Base-by-base conservation (phyloP, 2,329 filamentous ascomycete genomes). In the Trichoderma lentiforme region DNA sequence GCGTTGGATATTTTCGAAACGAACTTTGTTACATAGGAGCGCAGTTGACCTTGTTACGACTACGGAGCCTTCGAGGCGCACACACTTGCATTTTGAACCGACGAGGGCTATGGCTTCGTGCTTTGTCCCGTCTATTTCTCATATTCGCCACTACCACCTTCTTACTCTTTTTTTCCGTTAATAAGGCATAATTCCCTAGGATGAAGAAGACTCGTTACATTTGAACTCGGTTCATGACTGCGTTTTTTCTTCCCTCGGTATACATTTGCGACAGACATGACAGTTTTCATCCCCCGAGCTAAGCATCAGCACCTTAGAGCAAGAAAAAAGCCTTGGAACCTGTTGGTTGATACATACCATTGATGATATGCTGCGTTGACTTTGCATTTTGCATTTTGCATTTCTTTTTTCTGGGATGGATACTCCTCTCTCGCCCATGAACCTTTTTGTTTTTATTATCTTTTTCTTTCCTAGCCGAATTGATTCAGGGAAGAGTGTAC, bases 361-460 rank as follows among this genome's bases (percentile, higher is more conserved):
- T 61, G 30, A 47, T 71, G 63, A 66, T 71, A 66, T n/a, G 67
- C 67, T 71, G 61, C 71, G 36, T 65, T 72, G 58, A 43, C 56
- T 62, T 56, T 57, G 61, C 34, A 62, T 51, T 39, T 39, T 30
- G 15, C 24, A 28, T 14, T 43, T 67, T 60, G 30, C 30, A 32
- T 6, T 21, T 57, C 58, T 21, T 12, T 39, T 56, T 6, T 34
- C 24, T 12, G 8, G 24, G 43, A 28, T 15, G 68, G 34, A 26
- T 53, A n/a, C 57, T 66, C 30, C 21, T 61, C 57, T 56, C 47
- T 30, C 8, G 12, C 32, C 21, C 58, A 36, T 21, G 30, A 32
- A 18, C 4, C 6, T 32, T 28, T 39, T 18, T 47, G 24, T 43
- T 47, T 28, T 30, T 56, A 18, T 47, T 64, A 53, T 66, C 21